Base-by-base conservation (phyloP, 2,329 filamentous ascomycete genomes). In the Neonectria faginata region DNA sequence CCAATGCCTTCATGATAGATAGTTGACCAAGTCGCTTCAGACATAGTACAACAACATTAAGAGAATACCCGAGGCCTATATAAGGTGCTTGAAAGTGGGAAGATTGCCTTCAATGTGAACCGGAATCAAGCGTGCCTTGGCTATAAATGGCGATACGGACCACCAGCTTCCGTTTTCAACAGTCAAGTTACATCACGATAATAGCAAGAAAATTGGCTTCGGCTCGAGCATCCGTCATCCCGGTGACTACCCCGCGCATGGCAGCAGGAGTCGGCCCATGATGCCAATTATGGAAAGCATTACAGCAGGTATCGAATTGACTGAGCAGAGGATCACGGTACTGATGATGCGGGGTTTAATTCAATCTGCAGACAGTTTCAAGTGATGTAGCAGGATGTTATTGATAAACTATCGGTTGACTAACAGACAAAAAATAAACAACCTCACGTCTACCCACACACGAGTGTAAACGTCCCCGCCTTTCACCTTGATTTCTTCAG, bases 1-100 rank as follows among this genome's bases (percentile, higher is more conserved):
- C 18, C 3, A 45, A 11, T 1, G 58, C n/a, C 27, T 67, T 68
- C 65, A 70, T 69, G 16, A 8, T 53, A 5, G 6, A 33, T 20
- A 12, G 41, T 2, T 1, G 8, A 45, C 39, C 10, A 14, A 27
- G 12, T 44, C n/a, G 9, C 36, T n/a, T n/a, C 11, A 31, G 14
- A 44, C 7, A 20, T 7, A 20, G 6, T 25, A 20, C n/a, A 2
- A 11, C 10, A 1, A 31, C 16, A 8, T 20, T 14, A 14, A 6
- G 31, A 48, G 11, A 33, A 22, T 3, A n/a, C 3, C n/a, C 3
- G 22, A 11, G 16, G 14, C 6, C 4, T 14, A 8, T 7, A 27
- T 31, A 18, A 22, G 18, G 52, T 42, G 25, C 48, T n/a, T 33
- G 9, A 36, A 20, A 16, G 1, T 10, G 9, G 7, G 47, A 14